These are phyloP conservation scores for Furcasterigmium furcatum DNA, from an alignment of 2,329 filamentous ascomycete genomes.

Conservation along the genomic window DNA sequence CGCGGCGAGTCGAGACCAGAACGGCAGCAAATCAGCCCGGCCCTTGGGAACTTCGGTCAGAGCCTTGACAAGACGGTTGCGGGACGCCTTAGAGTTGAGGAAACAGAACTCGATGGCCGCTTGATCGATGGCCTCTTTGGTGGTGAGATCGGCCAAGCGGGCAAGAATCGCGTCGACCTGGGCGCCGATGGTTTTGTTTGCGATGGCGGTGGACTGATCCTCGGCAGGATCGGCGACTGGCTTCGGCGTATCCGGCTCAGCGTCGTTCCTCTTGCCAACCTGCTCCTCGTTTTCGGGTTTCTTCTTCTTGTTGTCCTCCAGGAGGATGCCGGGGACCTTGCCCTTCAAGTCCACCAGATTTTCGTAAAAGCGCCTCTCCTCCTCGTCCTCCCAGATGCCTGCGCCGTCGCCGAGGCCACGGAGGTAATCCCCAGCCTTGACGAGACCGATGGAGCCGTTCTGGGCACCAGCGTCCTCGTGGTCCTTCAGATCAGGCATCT, in stretches of 20 bases:
- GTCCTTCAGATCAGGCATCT: conserved; percentile 92
- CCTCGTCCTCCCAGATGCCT: conserved; percentile 98
- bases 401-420: conserved; percentile 85
- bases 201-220: conserved; percentile 89
- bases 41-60: conserved; percentile 94
- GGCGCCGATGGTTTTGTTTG: conserved; percentile 95
- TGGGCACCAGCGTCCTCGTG: conserved; percentile 66
- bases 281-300: conserved; percentile 79
- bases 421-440: conserved; percentile 91
- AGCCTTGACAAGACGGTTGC: conserved; percentile 89
- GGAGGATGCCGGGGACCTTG: conserved; percentile 87
- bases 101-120: conserved; percentile 97
- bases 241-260: neutral
- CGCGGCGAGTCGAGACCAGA: conserved; percentile 89
- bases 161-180: conserved; percentile 90
- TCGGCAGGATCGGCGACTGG: conserved; percentile 46
- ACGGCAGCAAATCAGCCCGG: conserved; percentile 82
- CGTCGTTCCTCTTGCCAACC: conserved; percentile 63
- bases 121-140: conserved; percentile 88
- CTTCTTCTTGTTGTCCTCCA: conserved; percentile 95
- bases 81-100: conserved; percentile 94
- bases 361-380: conserved; percentile 96
- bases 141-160: conserved; percentile 85
- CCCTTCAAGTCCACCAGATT: conserved; percentile 93
- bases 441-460: conserved; percentile 81